These are phyloP conservation scores for Erucastrum elatum DNA, from an alignment of 345 rosid genomes.

Conservation along the genomic window DNA sequence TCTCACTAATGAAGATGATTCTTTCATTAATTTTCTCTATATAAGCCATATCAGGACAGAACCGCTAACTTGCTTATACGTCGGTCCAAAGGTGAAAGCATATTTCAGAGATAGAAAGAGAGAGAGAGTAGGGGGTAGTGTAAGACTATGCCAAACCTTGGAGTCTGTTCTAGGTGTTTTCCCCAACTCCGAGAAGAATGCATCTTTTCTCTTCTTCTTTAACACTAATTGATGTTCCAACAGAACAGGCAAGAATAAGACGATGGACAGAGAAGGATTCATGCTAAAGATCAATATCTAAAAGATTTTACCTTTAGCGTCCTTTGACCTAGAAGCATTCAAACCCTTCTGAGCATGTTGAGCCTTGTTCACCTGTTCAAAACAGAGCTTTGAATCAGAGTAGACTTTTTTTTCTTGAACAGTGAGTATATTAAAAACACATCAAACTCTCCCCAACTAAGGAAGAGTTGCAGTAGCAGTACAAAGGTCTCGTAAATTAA, in stretches of 20 bases:
- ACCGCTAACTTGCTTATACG: too few relatives aligned
- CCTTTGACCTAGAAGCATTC: constrained; percentile 75
- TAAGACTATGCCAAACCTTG: constrained; percentile 40
- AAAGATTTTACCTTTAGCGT: constrained; percentile 66
- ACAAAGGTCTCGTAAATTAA: too few relatives aligned
- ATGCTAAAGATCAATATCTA: constrained; percentile 4
- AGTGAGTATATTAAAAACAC: too few relatives aligned
- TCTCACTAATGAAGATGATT: neutral
- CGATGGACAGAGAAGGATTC: constrained; percentile 1
- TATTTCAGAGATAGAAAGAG: too few relatives aligned
- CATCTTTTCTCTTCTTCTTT: constrained; percentile 74
- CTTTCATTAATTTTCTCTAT: neutral
- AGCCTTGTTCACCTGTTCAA: constrained; percentile 84
- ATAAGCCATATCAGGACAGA: too few relatives aligned
- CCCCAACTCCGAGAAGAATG: constrained; percentile 84
- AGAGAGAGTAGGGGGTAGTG: neutral
- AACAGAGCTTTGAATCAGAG: neutral
- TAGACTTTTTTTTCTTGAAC: too few relatives aligned
- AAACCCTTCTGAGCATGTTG: constrained; percentile 84
- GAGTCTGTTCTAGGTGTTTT: constrained; percentile 40
- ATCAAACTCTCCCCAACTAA: too few relatives aligned
- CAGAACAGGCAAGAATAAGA: neutral
- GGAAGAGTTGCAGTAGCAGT: too few relatives aligned
- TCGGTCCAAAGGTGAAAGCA: too few relatives aligned
- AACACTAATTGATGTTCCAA: too few relatives aligned